Evolutionary conservation across 2,329 filamentous ascomycete species (phyloP), one percentile per base, ranked within the genome.

Genomic region (Sclerotinia nivalis): DNA sequence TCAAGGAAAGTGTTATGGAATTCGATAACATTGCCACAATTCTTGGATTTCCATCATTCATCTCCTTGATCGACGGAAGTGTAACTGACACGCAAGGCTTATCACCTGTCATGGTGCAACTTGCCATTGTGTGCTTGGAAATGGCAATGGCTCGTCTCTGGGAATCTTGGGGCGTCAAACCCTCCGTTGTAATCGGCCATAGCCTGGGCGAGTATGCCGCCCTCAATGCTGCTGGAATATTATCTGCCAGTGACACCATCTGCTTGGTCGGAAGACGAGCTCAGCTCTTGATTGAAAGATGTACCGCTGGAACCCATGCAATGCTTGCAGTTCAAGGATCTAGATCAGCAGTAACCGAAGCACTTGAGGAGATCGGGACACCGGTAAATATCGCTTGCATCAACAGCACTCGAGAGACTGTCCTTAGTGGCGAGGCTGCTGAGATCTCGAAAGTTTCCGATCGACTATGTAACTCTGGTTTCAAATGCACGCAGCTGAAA

Each of bases 211-310:
- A 70, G 78, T 92, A 92, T 74, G 89, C 90, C 45, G 90, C 90
- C 50, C 85, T 93, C 15, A 85, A 91, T 75, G 84, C 88, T 45
- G 88, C 90, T 68, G 90, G 89, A 64, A 89, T 92, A 20, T 81
- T 92, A 40, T 90, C 89, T 28, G 88, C 87, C 45, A 87, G 86
- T 75, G 90, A 93, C 77, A 87, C 90, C 77, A 85, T 94, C 66
- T 89, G 88, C 72, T 83, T 93, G 1, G 90, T 93, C 18, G 91
- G 91, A 59, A 79, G 82, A 67, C 86, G 91, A 73, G 90, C 90
- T 20, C 82, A 86, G 76, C 82, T 92, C 20, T 82, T 93, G 4
- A 84, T 88, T 59, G 81, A 86, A 65, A 85, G 86, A 72, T 93
- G 90, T 81, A 87, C 84, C n/a, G 82, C 85, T 15, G 86, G 88